Percentiles rank a stretch among this genome's conserved stretches.
phyloP scores from a whole-genome alignment of 176 grass and related monocot genomes.

The Leersia perrieri region DNA sequence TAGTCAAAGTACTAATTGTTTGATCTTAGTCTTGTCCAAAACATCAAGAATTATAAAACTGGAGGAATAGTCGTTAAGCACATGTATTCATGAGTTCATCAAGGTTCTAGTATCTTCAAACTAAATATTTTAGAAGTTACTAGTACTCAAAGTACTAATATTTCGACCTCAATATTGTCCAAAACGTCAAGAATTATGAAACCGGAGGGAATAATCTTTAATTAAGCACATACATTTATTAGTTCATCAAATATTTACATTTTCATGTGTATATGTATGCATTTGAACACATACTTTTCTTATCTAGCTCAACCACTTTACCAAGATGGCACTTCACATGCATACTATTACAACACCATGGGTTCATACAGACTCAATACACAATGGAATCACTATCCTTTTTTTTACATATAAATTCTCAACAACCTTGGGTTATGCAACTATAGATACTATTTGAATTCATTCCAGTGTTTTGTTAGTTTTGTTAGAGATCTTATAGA shows the following conservation, averaged over 20 bases:
- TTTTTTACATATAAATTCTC: not conserved
- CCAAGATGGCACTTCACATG: not conserved
- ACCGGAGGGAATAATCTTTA: too few relatives aligned
- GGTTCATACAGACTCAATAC: not conserved
- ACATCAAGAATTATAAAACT: too few relatives aligned
- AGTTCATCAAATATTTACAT: not conserved
- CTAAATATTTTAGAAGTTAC: too few relatives aligned
- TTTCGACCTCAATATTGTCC: too few relatives aligned
- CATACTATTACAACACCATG: not conserved
- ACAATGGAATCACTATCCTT: not conserved
- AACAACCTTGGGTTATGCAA: not conserved
- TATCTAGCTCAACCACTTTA: not conserved
- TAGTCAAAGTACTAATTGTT: too few relatives aligned
- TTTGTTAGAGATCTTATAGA: not conserved
- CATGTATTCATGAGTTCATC: too few relatives aligned
- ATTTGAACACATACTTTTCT: not conserved
- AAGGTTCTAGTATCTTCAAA: too few relatives aligned
- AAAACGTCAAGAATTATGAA: too few relatives aligned
- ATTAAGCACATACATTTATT: not conserved
- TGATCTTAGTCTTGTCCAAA: too few relatives aligned
- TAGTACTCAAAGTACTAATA: too few relatives aligned
- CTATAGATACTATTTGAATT: not conserved
- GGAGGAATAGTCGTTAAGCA: too few relatives aligned
- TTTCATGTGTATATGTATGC: not conserved
- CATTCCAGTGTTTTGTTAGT: not conserved